Conservation (phyloP, 805 yeast species). For the Wickerhamiella spandovensis region DNA sequence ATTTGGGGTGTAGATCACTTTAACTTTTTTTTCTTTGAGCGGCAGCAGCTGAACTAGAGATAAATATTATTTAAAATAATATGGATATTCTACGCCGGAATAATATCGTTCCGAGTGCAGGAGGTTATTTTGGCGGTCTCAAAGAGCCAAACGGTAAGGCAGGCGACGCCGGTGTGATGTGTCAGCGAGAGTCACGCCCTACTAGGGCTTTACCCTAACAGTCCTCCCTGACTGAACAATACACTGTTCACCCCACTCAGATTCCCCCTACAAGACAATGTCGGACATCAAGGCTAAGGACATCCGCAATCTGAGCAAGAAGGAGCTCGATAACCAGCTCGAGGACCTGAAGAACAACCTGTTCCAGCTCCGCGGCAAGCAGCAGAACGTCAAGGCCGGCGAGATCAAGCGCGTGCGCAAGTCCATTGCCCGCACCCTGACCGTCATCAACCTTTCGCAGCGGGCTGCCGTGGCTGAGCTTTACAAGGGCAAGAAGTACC, state of each 20-base stretch:
- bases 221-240: not conserved
- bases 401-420: constrained; percentile 95
- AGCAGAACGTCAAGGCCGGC: constrained; percentile 49
- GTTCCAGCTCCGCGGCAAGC: constrained; percentile 91
- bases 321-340: constrained; percentile 87
- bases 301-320: constrained; percentile 94
- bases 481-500: constrained; percentile 75
- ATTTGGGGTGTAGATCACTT: no score
- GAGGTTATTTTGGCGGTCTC: no score
- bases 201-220: constrained; percentile 3
- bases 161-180: no score
- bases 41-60: no score
- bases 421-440: constrained; percentile 96
- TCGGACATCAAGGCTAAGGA: constrained; percentile 69
- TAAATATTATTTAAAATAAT: no score
- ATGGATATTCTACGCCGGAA: no score
- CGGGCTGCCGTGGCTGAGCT: constrained; percentile 89
- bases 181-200: not conserved
- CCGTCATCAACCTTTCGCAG: constrained; percentile 92
- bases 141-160: no score
- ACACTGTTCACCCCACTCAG: not conserved
- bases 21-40: no score
- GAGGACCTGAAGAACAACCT: constrained; percentile 94
- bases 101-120: no score
- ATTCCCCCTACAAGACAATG: constrained; percentile 6